phyloP scores from a whole-genome alignment of 768 basidiomycete genomes.

The Baorangia bicolor region DNA sequence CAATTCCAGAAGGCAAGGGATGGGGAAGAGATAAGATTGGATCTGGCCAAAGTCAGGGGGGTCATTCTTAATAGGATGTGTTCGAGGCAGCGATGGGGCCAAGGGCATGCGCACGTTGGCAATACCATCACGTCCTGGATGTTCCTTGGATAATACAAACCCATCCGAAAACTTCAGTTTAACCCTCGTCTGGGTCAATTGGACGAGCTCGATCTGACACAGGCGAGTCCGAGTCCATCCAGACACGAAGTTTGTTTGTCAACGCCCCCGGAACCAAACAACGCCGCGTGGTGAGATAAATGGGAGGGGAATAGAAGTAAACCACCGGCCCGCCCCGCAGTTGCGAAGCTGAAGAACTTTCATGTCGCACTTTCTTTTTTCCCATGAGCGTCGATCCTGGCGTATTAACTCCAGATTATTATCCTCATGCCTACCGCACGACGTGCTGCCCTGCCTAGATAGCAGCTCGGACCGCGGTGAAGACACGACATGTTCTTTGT shows the following conservation, averaged over 20 bases:
- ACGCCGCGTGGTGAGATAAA: slow-evolving; percentile 14
- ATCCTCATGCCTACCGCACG: background rate
- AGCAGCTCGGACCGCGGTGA: background rate
- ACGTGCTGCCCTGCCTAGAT: background rate
- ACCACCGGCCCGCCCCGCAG: background rate
- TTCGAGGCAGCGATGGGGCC: slow-evolving; percentile 8
- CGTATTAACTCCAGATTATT: slow-evolving; percentile 5
- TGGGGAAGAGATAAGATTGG: slow-evolving; percentile 22
- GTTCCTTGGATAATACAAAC: background rate
- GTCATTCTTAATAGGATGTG: background rate
- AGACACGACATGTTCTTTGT: background rate
- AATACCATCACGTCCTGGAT: background rate
- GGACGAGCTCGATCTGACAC: background rate
- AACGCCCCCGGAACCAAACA: slow-evolving; percentile 15
- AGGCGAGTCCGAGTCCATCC: background rate
- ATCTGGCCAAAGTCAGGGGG: slow-evolving; percentile 15
- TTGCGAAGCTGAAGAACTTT: slow-evolving; percentile 12
- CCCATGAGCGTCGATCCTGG: slow-evolving; percentile 14
- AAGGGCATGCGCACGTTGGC: slow-evolving; percentile 17
- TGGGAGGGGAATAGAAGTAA: background rate
- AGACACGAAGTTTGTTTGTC: slow-evolving; percentile 8
- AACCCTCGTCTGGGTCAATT: background rate
- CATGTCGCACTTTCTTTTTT: slow-evolving; percentile 3
- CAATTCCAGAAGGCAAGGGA: slow-evolving; percentile 16
- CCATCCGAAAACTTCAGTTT: background rate